Base-by-base conservation (phyloP, 208 protist genomes). In the Vickermania spadyakhi region DNA sequence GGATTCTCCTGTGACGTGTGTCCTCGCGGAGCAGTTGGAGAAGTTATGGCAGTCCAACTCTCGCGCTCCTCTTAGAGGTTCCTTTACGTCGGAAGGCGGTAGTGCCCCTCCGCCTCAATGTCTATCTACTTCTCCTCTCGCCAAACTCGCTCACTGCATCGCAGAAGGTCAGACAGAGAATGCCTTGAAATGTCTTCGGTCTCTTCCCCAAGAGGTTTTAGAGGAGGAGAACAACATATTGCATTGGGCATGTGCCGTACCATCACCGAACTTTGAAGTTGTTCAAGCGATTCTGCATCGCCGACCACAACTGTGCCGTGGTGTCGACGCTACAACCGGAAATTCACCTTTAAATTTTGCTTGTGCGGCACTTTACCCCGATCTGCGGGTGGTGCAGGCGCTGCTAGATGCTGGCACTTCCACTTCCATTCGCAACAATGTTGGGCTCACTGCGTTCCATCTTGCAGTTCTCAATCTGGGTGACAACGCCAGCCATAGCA, bases 301-400 rank as follows among this genome's bases (percentile, higher is more conserved):
- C 27, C 62, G 77, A 18, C 70, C 77, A 1, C 70, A 79, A 57
- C 54, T 84, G 36, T 51, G 57, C 22, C 58, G 63, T 1, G 64
- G 70, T 22, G 60, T 84, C 0, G 77, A 84, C 30, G 52, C 55
- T 0, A 30, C 58, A 14, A 80, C 73, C 0, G 73, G 73, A 3
- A 74, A 67, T 56, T 67, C 77, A n/a, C 67, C 68, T 3, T 65
- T 84, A 36, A 72, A 84, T 61, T 61, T 68, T 18, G 73, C 70
- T 31, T 84, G 77, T 52, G 62, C 28, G 7, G 65, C 69, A 0
- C 31, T 36, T 26, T 51, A 64, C n/a, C 70, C 74, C 2, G 50
- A 60, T 45, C 51, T 31, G 2, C 31, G 55, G 0, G 68, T 75
- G 18, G 56, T 84, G 28, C 62, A 64, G 50, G 27, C 52, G 42